Evolutionary conservation across 192 early-diverging fungal species (phyloP).

Genomic region (Gigaspora rosea): DNA sequence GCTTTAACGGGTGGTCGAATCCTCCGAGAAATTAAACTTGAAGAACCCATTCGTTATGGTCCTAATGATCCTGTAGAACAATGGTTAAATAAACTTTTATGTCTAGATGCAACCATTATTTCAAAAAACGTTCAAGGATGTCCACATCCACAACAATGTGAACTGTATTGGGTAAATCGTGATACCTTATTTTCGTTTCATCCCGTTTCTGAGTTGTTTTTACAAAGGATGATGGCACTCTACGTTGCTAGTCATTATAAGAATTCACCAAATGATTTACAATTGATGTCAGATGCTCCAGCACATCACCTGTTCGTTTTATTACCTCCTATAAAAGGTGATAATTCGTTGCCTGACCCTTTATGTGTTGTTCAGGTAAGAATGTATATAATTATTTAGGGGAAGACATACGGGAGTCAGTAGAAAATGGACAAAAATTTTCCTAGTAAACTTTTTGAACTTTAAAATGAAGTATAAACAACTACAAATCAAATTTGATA

Average conservation of each 20-base stretch:
- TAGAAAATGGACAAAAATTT: too few species aligned
- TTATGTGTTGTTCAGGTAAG: slow-evolving; percentile 77
- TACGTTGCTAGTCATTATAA: slow-evolving; percentile 99
- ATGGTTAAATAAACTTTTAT: slow-evolving; percentile 95
- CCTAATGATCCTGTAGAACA: slow-evolving; percentile 84
- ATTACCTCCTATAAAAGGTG: slow-evolving; percentile 80
- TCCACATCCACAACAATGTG: slow-evolving; percentile 92
- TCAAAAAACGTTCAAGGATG: slow-evolving; percentile 78
- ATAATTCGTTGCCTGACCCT: slow-evolving; percentile 84
- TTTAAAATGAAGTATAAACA: too few species aligned
- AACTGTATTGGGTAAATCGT: slow-evolving; percentile 95
- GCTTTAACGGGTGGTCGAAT: slow-evolving; percentile 60
- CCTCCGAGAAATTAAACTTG: slow-evolving; percentile 88
- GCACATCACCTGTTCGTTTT: slow-evolving; percentile 98
- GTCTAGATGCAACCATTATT: slow-evolving; percentile 82
- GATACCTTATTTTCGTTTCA: slow-evolving; percentile 99
- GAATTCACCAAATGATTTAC: slow-evolving; percentile 97
- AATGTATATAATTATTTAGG: not conserved
- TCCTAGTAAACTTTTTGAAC: too few species aligned
- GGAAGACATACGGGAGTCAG: too few species aligned
- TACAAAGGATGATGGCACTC: slow-evolving; percentile 96
- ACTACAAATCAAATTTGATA: too few species aligned
- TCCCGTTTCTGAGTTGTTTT: slow-evolving; percentile 92
- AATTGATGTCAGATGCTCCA: slow-evolving; percentile 96
- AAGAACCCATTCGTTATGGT: slow-evolving; percentile 94